These are phyloP conservation scores for Epichloe sibirici DNA, from an alignment of 2,329 filamentous ascomycete species.

Conservation along the genomic window DNA sequence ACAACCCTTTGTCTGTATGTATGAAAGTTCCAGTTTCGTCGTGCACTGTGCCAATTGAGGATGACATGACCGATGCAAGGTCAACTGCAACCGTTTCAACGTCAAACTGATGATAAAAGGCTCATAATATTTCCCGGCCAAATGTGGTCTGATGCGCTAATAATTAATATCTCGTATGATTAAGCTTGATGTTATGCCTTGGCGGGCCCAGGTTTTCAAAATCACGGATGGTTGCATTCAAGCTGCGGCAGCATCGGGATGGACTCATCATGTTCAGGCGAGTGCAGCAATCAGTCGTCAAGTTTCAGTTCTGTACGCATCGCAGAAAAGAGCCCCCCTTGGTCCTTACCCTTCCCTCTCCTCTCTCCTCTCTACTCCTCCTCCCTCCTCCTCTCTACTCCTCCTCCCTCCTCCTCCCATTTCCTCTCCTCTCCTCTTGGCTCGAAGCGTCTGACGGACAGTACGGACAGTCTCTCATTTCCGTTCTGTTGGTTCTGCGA, in stretches of 20 bases:
- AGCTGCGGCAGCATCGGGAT: constrained; percentile 3
- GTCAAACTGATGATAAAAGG: neutral
- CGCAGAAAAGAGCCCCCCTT: neutral
- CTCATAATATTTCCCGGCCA: neutral
- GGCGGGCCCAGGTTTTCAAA: neutral
- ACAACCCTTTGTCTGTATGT: too few relatives aligned
- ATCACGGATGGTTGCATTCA: neutral
- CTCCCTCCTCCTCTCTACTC: neutral
- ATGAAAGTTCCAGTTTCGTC: too few relatives aligned
- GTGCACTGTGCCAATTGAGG: too few relatives aligned
- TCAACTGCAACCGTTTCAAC: neutral
- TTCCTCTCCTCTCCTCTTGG: neutral
- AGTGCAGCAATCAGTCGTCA: neutral
- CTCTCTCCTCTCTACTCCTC: neutral
- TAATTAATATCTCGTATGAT: neutral
- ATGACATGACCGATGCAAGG: too few relatives aligned
- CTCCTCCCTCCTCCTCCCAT: neutral
- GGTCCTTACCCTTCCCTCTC: neutral
- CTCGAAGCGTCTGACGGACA: neutral
- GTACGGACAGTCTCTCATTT: neutral
- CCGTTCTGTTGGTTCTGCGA: neutral
- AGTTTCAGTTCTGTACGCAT: neutral
- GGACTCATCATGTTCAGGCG: neutral
- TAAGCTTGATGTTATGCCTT: neutral
- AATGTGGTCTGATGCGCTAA: neutral